Evolutionary conservation across 2,329 filamentous ascomycete genomes (phyloP).

Genomic region (Aspergillus puulaauensis): DNA sequence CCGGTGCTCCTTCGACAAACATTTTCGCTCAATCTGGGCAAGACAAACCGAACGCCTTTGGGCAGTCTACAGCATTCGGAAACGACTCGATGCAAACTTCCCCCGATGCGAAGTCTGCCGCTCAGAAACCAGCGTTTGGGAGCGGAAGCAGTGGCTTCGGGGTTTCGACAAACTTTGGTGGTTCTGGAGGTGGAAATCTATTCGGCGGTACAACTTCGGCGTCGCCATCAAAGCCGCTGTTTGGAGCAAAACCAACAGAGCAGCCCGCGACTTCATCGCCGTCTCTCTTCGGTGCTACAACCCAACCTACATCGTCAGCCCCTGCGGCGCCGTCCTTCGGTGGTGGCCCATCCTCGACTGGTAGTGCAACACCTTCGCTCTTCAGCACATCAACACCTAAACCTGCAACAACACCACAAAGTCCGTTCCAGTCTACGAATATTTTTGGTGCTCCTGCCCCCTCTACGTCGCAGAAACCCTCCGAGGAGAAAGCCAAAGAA

Average conservation of each 20-base stretch:
- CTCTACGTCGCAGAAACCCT: constrained; percentile 12
- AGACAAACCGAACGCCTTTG: constrained; percentile 26
- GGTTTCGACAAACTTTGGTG: constrained; percentile 15
- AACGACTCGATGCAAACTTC: constrained; percentile 36
- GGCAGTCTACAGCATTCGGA: constrained; percentile 24
- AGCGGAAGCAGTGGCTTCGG: constrained; percentile 21
- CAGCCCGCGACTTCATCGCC: constrained; percentile 18
- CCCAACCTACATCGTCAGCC: constrained; percentile 17
- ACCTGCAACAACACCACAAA: constrained; percentile 18
- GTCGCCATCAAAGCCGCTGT: constrained; percentile 22
- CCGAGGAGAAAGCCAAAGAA: constrained; percentile 14
- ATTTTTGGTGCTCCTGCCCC: constrained; percentile 16
- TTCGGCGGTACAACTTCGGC: constrained; percentile 21
- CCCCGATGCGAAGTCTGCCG: constrained; percentile 26
- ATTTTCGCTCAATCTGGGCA: constrained; percentile 24
- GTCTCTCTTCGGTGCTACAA: constrained; percentile 30
- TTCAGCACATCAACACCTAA: constrained; percentile 19
- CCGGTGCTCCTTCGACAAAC: constrained; percentile 16
- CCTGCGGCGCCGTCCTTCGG: constrained; percentile 16
- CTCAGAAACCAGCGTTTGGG: constrained; percentile 24
- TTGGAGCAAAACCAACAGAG: constrained; percentile 22
- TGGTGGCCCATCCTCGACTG: constrained; percentile 11
- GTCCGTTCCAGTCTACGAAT: constrained; percentile 24
- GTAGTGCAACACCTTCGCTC: constrained; percentile 17
- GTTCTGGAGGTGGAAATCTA: constrained; percentile 14